Evolutionary conservation across 495 filamentous ascomycete genomes (phyloP).

Genomic region (Penicillium diatomitis): DNA sequence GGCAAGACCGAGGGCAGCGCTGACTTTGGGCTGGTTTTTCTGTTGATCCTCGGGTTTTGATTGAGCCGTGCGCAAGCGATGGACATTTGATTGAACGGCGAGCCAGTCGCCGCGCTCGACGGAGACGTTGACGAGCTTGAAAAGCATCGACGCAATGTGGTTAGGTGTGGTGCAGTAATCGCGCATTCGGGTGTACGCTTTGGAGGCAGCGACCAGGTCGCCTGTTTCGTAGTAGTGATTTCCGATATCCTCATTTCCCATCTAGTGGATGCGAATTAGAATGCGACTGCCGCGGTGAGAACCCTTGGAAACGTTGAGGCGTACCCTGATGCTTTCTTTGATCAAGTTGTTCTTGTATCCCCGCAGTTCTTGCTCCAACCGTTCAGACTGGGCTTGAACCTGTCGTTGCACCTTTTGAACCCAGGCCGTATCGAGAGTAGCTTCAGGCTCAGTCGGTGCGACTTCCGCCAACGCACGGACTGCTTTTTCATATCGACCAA

Average conservation of each 20-base stretch:
- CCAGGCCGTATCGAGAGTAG: slow-evolving; percentile 60
- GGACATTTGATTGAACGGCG: slow-evolving; percentile 54
- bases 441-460: slow-evolving; percentile 59
- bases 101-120: slow-evolving; percentile 63
- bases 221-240: slow-evolving; percentile 58
- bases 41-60: slow-evolving; percentile 54
- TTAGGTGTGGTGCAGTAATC: slow-evolving; percentile 62
- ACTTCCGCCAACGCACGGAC: slow-evolving; percentile 53
- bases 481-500: slow-evolving; percentile 59
- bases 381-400: slow-evolving; percentile 58
- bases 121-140: slow-evolving; percentile 56
- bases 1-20: slow-evolving; percentile 60
- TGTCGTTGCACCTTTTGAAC: slow-evolving; percentile 48
- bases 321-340: slow-evolving; percentile 91
- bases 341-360: slow-evolving; percentile 96
- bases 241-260: slow-evolving; percentile 70
- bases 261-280: slow-evolving; percentile 35
- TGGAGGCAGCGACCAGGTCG: slow-evolving; percentile 50
- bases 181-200: slow-evolving; percentile 65
- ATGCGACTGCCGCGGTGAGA: not conserved
- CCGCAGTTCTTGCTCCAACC: slow-evolving; percentile 73
- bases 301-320: slow-evolving; percentile 6
- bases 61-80: slow-evolving; percentile 50
- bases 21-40: slow-evolving; percentile 54
- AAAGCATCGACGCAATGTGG: slow-evolving; percentile 62